Evolutionary conservation across 108 stramenopile genomes (phyloP).

Genomic region (Parietichytrium sp.): DNA sequence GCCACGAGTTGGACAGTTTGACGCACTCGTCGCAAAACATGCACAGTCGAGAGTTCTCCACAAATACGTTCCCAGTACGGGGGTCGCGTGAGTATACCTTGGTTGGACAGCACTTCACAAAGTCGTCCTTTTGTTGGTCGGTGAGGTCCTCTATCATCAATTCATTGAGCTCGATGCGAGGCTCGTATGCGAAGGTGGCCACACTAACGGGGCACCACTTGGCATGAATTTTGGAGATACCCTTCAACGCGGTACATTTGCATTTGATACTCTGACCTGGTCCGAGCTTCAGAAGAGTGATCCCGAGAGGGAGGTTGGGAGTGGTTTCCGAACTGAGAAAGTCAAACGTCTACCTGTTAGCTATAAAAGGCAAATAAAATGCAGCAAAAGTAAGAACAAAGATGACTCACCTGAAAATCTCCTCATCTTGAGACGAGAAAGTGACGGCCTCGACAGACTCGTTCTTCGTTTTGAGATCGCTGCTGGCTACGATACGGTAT

Average conservation of each 20-base stretch:
- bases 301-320: constrained; percentile 78
- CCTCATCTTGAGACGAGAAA: constrained; percentile 59
- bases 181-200: constrained; percentile 84
- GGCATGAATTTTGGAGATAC: constrained; percentile 93
- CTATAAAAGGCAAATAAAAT: no score
- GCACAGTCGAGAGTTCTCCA: constrained; percentile 44
- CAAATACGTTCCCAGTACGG: constrained; percentile 68
- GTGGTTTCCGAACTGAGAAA: constrained; percentile 69
- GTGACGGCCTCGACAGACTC: not conserved
- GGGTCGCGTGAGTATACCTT: constrained; percentile 73
- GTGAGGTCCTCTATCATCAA: constrained; percentile 41
- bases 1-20: not conserved
- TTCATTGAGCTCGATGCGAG: constrained; percentile 67
- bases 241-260: constrained; percentile 86
- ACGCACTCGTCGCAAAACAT: constrained; percentile 50
- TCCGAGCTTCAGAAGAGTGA: constrained; percentile 87
- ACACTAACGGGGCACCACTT: constrained; percentile 96
- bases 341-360: no score
- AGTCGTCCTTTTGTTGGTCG: constrained; percentile 79
- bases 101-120: constrained; percentile 82
- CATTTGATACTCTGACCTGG: constrained; percentile 86
- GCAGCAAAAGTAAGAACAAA: no score
- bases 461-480: not conserved
- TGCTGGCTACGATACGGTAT: not conserved
- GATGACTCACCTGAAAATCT: no score